Conservation (phyloP, 345 rosid species). For the Acer negundo region DNA sequence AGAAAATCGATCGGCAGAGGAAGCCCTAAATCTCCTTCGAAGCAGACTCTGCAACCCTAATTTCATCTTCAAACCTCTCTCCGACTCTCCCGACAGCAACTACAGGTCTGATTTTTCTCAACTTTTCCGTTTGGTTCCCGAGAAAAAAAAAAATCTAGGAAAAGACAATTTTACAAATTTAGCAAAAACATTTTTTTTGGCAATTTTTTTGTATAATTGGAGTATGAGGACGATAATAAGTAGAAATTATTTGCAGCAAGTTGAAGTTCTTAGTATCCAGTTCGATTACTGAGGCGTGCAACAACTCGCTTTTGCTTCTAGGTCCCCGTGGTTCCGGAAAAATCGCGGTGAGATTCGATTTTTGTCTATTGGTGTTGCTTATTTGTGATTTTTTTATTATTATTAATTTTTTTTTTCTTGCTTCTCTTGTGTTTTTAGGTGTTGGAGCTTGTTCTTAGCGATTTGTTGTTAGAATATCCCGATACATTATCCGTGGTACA, state of each 20-base stretch:
- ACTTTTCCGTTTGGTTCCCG: background rate
- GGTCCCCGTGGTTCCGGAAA: conserved; percentile 96
- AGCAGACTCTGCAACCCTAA: conserved; percentile 66
- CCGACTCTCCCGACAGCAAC: conserved; percentile 68
- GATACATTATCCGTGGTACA: conserved; percentile 77
- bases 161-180: background rate
- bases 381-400: background rate
- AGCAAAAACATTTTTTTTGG: too few species aligned
- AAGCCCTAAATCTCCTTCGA: conserved; percentile 56
- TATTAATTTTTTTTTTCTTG: background rate
- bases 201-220: background rate
- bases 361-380: background rate
- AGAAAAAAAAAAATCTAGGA: background rate
- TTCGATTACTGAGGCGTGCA: conserved; percentile 79
- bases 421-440: conserved; percentile 42
- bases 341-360: conserved; percentile 54
- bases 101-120: conserved; percentile 58
- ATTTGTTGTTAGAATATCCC: conserved; percentile 65
- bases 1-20: conserved; percentile 40
- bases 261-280: conserved; percentile 72
- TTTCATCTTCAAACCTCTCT: conserved; percentile 62
- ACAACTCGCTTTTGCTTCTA: conserved; percentile 87
- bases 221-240: background rate
- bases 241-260: conserved; percentile 45
- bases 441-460: conserved; percentile 78